A percentile compares a stretch with the other conserved stretches of the same genome.
phyloP scores from a whole-genome alignment of 2,329 filamentous ascomycete species.

The Capronia americana region DNA sequence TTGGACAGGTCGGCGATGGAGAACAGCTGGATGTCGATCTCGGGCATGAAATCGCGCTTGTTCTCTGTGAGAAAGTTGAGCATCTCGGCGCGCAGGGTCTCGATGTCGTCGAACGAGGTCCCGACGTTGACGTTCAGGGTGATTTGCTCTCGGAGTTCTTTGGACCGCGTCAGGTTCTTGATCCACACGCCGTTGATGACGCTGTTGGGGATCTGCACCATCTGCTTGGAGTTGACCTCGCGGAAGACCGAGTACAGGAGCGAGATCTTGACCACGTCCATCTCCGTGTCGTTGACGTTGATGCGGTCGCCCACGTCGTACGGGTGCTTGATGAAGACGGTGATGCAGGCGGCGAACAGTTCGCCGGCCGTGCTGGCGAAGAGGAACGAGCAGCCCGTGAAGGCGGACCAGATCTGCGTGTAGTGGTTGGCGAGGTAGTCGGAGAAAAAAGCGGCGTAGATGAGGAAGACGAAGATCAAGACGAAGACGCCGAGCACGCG shows the following conservation, averaged over 20 bases:
- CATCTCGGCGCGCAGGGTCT: conserved; percentile 42
- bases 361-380: conserved; percentile 41
- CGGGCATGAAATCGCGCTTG: conserved; percentile 45
- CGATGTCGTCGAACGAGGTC: conserved; percentile 45
- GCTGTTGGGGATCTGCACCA: conserved; percentile 47
- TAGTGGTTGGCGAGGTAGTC: conserved; percentile 29
- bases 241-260: conserved; percentile 47
- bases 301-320: conserved; percentile 46
- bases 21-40: conserved; percentile 44
- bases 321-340: conserved; percentile 43
- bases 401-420: conserved; percentile 30
- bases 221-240: conserved; percentile 43
- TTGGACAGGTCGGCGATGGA: conserved; percentile 43
- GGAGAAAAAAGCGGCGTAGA: conserved; percentile 34
- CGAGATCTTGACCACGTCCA: conserved; percentile 44
- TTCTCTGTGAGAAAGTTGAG: conserved; percentile 47
- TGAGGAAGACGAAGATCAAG: conserved; percentile 32
- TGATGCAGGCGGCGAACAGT: conserved; percentile 41
- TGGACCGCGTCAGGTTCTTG: conserved; percentile 47
- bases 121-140: conserved; percentile 40
- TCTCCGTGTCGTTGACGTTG: conserved; percentile 39
- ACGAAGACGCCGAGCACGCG: conserved; percentile 42
- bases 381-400: conserved; percentile 39
- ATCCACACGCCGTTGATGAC: conserved; percentile 48
- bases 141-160: conserved; percentile 46